Evolutionary conservation across 257 asterid genomes (phyloP).

Genomic region (Petrea volubilis): DNA sequence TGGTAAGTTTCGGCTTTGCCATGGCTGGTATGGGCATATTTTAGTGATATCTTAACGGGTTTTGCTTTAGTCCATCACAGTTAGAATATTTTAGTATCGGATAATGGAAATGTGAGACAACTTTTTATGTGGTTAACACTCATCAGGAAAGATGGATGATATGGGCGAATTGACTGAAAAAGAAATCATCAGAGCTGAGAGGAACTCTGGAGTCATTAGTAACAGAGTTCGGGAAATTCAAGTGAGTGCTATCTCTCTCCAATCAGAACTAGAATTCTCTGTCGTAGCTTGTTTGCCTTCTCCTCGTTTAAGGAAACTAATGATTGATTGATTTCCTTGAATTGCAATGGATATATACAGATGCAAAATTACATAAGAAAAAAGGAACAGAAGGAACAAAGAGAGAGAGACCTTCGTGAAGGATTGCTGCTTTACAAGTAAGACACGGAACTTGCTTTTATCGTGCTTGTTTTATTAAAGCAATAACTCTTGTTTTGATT

Average conservation of each 20-base stretch:
- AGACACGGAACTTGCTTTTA: no score
- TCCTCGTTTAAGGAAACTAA: neutral
- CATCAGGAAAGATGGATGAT: constrained; percentile 55
- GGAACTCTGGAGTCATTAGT: constrained; percentile 58
- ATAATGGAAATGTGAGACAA: neutral
- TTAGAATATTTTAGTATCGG: no score
- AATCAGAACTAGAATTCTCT: neutral
- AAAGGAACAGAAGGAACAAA: no score
- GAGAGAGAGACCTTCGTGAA: no score
- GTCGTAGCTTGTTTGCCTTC: neutral
- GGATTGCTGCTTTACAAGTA: no score
- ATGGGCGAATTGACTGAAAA: constrained; percentile 64
- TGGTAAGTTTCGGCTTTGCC: constrained; percentile 44
- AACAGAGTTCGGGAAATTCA: constrained; percentile 63
- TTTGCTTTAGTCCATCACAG: no score
- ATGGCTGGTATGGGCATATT: neutral
- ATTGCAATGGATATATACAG: constrained; percentile 23
- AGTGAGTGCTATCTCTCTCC: constrained; percentile 34
- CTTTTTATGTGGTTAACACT: neutral
- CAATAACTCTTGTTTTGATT: no score
- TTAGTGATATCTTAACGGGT: neutral
- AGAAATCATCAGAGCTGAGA: constrained; percentile 65
- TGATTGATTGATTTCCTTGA: neutral
- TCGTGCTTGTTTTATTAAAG: no score
- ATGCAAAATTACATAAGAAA: no score